Evolutionary conservation across 345 rosid species (phyloP), one percentile per base, ranked within the genome.

Genomic region (Pistacia vera): DNA sequence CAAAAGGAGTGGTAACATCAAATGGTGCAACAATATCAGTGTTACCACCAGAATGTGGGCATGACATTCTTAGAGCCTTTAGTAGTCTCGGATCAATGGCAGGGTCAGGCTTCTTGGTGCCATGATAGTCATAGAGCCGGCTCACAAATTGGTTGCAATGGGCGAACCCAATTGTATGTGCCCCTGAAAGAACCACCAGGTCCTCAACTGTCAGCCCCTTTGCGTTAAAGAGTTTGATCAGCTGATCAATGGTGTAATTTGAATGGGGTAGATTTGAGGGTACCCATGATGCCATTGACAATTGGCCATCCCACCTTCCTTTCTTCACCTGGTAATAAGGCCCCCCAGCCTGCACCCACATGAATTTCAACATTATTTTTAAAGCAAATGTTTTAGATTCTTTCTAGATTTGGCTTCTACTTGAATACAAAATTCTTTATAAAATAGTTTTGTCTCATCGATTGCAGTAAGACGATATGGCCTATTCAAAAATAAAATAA

Each of bases 81-180:
- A 91, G 81, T 20, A 94, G 80, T 77, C 85, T 88, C 2, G 89
- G 86, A 76, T 95, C 89, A 18, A 94, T 71, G 22, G 66, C 28
- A 17, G 95, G 89, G 77, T 94, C 93, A 8, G 97, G 93, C 30
- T 71, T 71, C 63, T 83, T 88, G 0, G 91, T 85, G 77, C 95
- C 89, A 17, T 71, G 81, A 77, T 68, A 88, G 78, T 88, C 70
- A 68, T 95, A 92, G 70, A 95, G 89, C 10, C 98, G 80, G 69
- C 59, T 62, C n/a, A 72, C 44, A 78, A 95, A 92, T 17, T 86
- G 84, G 56, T 79, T 61, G 68, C 97, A 94, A 66, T 92, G 97
- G 1, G 97, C 91, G 25, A 91, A 94, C 3, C 98, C 98, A 36
- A 94, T 91, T 0, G 98, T 92, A 81, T 92, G 98, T 0, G 91